A percentile compares a stretch with the other conserved stretches of the same genome.
Evolutionary conservation across 2,329 filamentous ascomycete genomes (phyloP).

Genomic region (Diaporthe vaccinii): DNA sequence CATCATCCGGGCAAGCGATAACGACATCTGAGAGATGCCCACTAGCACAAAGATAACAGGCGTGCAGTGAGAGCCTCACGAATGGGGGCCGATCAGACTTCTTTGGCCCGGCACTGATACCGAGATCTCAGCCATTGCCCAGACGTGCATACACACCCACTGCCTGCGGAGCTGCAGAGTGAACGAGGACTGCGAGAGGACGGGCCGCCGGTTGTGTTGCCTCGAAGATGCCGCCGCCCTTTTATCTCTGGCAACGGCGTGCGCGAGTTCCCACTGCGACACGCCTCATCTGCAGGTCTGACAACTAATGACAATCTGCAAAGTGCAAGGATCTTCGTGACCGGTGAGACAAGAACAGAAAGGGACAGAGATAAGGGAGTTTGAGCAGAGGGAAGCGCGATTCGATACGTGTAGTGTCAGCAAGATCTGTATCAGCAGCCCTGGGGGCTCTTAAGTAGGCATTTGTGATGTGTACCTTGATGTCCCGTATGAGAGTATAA

Average conservation of each 20-base stretch:
- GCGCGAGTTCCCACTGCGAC: neutral
- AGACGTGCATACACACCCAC: neutral
- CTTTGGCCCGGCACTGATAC: neutral
- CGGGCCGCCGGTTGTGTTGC: neutral
- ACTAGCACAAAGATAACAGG: constrained; percentile 35
- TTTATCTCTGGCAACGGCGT: neutral
- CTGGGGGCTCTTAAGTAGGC: neutral
- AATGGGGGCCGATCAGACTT: neutral
- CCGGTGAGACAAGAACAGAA: constrained; percentile 24
- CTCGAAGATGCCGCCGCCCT: constrained; percentile 1
- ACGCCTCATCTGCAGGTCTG: constrained; percentile 13
- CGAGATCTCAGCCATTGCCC: neutral
- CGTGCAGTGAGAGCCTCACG: neutral
- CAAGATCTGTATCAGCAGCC: constrained; percentile 3
- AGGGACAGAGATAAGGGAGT: constrained; percentile 15
- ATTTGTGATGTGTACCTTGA: neutral
- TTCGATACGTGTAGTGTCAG: neutral
- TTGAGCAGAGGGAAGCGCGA: neutral
- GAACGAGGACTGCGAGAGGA: too few species aligned
- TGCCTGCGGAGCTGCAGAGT: neutral
- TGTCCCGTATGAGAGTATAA: neutral
- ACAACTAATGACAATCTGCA: constrained; percentile 10
- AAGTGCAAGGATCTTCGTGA: constrained; percentile 30
- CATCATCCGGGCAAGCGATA: constrained; percentile 38
- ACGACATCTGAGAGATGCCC: constrained; percentile 35